Percentiles rank a stretch among this genome's conserved stretches.
These are phyloP conservation scores for Scedosporium boydii DNA, from an alignment of 2,329 filamentous ascomycete genomes.

Conservation along the genomic window DNA sequence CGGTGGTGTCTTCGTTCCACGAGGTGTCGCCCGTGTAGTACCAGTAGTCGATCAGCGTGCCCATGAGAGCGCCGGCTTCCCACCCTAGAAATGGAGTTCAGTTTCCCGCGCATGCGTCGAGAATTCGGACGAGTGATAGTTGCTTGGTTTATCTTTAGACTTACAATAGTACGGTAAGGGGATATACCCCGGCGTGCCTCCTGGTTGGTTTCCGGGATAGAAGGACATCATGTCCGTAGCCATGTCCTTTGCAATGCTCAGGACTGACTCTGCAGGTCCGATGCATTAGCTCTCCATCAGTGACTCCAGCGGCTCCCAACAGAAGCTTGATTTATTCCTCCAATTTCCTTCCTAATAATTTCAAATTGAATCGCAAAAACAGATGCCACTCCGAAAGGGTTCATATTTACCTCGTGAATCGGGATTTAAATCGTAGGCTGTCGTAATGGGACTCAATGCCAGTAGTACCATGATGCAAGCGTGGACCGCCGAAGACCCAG, in stretches of 20 bases:
- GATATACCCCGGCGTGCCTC: constrained; percentile 40
- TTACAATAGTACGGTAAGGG: constrained; percentile 46
- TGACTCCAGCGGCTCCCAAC: background rate
- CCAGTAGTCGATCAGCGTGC: constrained; percentile 73
- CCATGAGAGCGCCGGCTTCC: constrained; percentile 66
- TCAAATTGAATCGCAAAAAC: background rate
- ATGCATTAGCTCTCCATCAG: background rate
- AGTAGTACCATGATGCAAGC: constrained; percentile 17
- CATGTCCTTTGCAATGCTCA: constrained; percentile 37
- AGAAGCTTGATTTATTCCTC: background rate
- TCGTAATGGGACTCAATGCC: constrained; percentile 14
- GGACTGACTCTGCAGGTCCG: constrained; percentile 35
- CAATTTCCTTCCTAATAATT: background rate
- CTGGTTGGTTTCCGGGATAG: constrained; percentile 36
- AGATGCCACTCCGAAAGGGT: background rate
- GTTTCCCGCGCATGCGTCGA: background rate
- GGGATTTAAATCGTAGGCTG: constrained; percentile 26
- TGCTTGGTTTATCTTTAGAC: constrained; percentile 12
- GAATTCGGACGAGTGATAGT: background rate
- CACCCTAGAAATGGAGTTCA: constrained; percentile 37
- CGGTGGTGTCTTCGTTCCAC: constrained; percentile 58
- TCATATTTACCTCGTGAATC: constrained; percentile 22
- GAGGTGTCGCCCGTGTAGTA: constrained; percentile 65
- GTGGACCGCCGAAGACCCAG: constrained; percentile 3
- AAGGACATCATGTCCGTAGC: constrained; percentile 37